Conservation (phyloP, 2,329 filamentous ascomycete species). For the Chlorencoelia australis region DNA sequence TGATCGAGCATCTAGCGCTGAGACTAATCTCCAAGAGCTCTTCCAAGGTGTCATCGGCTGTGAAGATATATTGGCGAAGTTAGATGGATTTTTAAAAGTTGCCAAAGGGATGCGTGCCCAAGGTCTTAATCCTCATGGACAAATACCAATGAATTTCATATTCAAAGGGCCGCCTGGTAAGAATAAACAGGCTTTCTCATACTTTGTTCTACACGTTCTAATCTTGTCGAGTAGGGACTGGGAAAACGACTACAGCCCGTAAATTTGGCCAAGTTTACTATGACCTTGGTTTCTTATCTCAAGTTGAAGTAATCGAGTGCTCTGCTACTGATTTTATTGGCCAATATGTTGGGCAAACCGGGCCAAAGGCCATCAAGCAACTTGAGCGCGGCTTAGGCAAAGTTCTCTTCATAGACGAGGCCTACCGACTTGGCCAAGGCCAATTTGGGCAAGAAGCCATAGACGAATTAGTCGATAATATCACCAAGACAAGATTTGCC, state of each 20-base stretch:
- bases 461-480: constrained; percentile 53
- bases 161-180: constrained; percentile 49
- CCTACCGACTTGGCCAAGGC: constrained; percentile 43
- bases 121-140: constrained; percentile 38
- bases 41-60: constrained; percentile 43
- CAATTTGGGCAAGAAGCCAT: constrained; percentile 52
- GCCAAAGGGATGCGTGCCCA: constrained; percentile 35
- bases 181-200: background rate
- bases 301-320: constrained; percentile 50
- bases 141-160: constrained; percentile 47
- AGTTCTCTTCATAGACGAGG: constrained; percentile 49
- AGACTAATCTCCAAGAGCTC: constrained; percentile 33
- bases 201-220: background rate
- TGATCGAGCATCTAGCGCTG: constrained; percentile 33
- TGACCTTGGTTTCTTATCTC: constrained; percentile 58
- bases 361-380: constrained; percentile 50
- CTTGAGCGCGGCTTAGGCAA: constrained; percentile 45
- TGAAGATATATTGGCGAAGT: constrained; percentile 36
- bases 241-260: constrained; percentile 63
- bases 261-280: constrained; percentile 70
- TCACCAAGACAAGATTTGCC: constrained; percentile 36
- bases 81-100: constrained; percentile 38
- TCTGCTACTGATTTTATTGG: constrained; percentile 62
- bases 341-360: constrained; percentile 59
- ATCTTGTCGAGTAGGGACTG: constrained; percentile 39